Evolutionary conservation across 169 alveolate genomes (phyloP), one percentile per base, ranked within the genome.

Genomic region (Eimeria nieschulzi): DNA sequence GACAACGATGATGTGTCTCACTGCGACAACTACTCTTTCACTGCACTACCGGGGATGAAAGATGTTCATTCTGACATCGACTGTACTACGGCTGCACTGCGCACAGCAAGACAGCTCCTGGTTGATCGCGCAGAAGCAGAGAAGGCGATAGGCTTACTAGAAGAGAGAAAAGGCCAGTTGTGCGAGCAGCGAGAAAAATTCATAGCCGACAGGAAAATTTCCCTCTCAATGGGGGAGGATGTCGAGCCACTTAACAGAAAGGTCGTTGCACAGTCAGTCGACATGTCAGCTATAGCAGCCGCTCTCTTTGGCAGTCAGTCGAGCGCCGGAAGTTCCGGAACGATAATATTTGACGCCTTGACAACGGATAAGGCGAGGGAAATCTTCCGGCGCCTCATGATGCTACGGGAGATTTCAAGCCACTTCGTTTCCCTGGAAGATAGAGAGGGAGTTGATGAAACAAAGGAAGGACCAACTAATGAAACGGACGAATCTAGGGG

Each of bases 291-390:
- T 19, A 17, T 19, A 25, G 79, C 55, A 17, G 21, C 51, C 59
- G 66, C 90, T 3, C 15, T 61, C 46, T 19, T 63, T 19, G 51
- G 61, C 90, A 51, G 25, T 25, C 61, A 63, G 26, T 19, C 23
- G 17, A 63, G 78, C 23, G 13, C 75, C 6, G 78, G 51, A 39
- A 82, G 56, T 54, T 61, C 90, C 55, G 19, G 5, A 15, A 10
- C 55, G 53, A 61, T 26, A 7, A 19, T 82, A 46, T 82, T 54
- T 63, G 90, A 82, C 53, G 90, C 90, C 13, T 68, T 82, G 25
- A 82, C 90, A 25, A n/a, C 78, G 63, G 90, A 82, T 23, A 68
- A 51, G 61, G 78, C 78, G n/a, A 73, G 90, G 61, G 90, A 82
- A 51, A 61, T 82, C 9, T 39, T 33, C n/a, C 55, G 90, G 76